Evolutionary conservation across 2,329 filamentous ascomycete species (phyloP), one percentile per base, ranked within the genome.

Genomic region (Fusarium nelsonii): DNA sequence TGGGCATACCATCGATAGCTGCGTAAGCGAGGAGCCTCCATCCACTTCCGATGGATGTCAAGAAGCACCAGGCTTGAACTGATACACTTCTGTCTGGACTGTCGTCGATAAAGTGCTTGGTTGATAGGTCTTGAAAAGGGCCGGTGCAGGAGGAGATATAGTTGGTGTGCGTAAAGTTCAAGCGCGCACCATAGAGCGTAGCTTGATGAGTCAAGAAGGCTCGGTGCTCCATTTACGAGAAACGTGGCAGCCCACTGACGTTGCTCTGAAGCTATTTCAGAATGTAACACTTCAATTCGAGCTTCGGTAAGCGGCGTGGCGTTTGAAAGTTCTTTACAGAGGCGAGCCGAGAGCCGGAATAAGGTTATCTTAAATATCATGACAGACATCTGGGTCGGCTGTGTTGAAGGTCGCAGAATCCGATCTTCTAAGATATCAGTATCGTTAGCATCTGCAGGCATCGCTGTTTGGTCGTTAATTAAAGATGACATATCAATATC

Each of bases 141-240:
- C 1, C 68, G 63, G 48, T 72, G 65, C 4, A 72, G 18, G 3
- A 72, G 63, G n/a, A 72, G 56, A 51, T 71, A 69, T 6, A 72
- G 51, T 36, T 72, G 70, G 15, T 72, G 65, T 0, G 70, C 70
- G 32, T 67, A 69, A 4, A 58, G 58, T 41, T 72, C 57, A 5
- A 72, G 33, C 4, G 65, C 46, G n/a, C 68, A 69, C 70, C 65
- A 71, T 20, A 69, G 46, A 4, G 68, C 68, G 26, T 72, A 72
- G 36, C 68, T 56, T 4, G 59, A 32, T 8, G 57, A 60, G 18
- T 72, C 63, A 6, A 70, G 37, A 12, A 72, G 52, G 32, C 63
- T 72, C 1, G 44, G 68, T 26, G 48, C 34, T 4, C 69, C 69
- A 36, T 65, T 40, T 6, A 61, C 45, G 10, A 72, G 40, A 32